These are phyloP conservation scores for Candida saitoana DNA, from an alignment of 805 yeast genomes.

Conservation along the genomic window DNA sequence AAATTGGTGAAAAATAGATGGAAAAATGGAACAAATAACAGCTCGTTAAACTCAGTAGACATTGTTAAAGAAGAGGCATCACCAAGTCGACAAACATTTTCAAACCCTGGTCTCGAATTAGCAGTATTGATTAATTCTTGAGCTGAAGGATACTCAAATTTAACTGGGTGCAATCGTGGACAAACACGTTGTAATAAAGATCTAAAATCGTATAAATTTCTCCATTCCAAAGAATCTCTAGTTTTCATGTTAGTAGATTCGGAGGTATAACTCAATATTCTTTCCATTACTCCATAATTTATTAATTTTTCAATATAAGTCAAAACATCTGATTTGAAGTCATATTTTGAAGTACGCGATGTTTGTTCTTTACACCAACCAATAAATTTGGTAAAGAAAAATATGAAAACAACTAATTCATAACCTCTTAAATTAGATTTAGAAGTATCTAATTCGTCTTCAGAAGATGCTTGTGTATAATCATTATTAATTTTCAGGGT, in stretches of 20 bases:
- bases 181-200: constrained; percentile 61
- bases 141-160: constrained; percentile 48
- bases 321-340: constrained; percentile 54
- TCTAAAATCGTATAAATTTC: constrained; percentile 60
- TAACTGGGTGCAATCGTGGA: constrained; percentile 52
- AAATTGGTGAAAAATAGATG: constrained; percentile 52
- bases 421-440: constrained; percentile 28
- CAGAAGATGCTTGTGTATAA: constrained; percentile 12
- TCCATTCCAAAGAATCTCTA: constrained; percentile 34
- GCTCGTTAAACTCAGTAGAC: constrained; percentile 21
- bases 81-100: constrained; percentile 30
- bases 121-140: constrained; percentile 25
- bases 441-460: constrained; percentile 27
- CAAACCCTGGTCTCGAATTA: constrained; percentile 20
- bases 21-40: constrained; percentile 37
- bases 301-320: constrained; percentile 57
- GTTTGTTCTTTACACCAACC: constrained; percentile 61
- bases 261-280: constrained; percentile 56
- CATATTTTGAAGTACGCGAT: constrained; percentile 39
- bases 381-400: constrained; percentile 56
- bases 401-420: constrained; percentile 43
- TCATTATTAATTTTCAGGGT: constrained; percentile 25
- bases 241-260: constrained; percentile 45
- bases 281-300: constrained; percentile 68
- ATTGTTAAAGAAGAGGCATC: constrained; percentile 17